These are phyloP conservation scores for Dentipellis sp. DNA, from an alignment of 768 basidiomycete species.

Conservation along the genomic window DNA sequence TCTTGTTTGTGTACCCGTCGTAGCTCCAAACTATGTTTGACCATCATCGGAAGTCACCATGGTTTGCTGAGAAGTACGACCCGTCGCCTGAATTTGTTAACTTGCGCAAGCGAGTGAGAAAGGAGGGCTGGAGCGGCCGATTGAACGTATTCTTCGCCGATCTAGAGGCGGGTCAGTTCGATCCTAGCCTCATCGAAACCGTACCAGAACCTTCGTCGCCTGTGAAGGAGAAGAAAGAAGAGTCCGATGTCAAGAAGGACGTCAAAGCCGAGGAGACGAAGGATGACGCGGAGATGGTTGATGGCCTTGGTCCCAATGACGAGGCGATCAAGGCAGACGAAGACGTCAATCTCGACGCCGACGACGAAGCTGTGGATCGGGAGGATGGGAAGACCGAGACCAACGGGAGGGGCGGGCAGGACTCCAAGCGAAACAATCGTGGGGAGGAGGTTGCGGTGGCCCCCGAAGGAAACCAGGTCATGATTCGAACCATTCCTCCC, in stretches of 20 bases:
- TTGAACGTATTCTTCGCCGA: constrained; percentile 67
- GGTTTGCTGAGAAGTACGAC: constrained; percentile 96
- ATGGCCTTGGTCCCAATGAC: constrained; percentile 29
- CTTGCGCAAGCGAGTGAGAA: constrained; percentile 70
- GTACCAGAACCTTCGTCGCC: constrained; percentile 40
- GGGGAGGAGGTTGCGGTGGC: constrained; percentile 48
- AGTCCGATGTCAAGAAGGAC: constrained; percentile 25
- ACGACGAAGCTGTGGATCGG: constrained; percentile 56
- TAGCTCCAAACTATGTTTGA: constrained; percentile 96
- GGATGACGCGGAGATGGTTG: not conserved
- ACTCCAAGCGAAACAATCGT: constrained; percentile 42
- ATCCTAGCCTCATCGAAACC: constrained; percentile 62
- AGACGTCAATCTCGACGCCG: constrained; percentile 62
- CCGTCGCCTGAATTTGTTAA: constrained; percentile 59
- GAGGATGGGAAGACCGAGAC: constrained; percentile 32
- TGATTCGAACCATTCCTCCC: constrained; percentile 92
- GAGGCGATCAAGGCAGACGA: constrained; percentile 71
- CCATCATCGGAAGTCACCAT: constrained; percentile 89
- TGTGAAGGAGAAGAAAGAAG: constrained; percentile 46
- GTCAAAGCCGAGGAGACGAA: constrained; percentile 17
- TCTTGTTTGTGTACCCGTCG: constrained; percentile 21
- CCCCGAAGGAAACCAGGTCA: constrained; percentile 82
- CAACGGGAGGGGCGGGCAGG: constrained; percentile 44
- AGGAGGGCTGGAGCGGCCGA: constrained; percentile 77
- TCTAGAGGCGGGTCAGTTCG: constrained; percentile 79